Evolutionary conservation across 1,139 yeast genomes (phyloP).

Genomic region (Suzukiozyma palmioleophila): DNA sequence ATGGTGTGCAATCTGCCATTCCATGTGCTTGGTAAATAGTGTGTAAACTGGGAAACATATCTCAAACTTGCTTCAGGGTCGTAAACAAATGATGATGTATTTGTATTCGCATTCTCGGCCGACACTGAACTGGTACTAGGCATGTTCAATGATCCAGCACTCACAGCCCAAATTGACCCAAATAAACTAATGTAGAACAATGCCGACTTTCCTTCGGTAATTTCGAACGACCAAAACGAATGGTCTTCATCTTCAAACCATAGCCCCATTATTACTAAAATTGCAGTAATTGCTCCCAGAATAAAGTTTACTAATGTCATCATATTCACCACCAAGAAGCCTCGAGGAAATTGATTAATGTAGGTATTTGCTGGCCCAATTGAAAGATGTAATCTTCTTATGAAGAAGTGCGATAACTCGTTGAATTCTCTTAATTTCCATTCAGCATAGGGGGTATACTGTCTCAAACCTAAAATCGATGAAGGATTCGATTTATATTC

Average conservation of each 20-base stretch:
- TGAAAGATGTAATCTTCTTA: constrained; percentile 71
- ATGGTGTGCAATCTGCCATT: constrained; percentile 78
- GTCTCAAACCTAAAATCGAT: constrained; percentile 70
- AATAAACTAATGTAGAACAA: constrained; percentile 83
- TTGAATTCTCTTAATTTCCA: constrained; percentile 95
- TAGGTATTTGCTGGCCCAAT: constrained; percentile 77
- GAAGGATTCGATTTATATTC: constrained; percentile 90
- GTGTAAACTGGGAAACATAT: constrained; percentile 81
- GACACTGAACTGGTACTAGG: constrained; percentile 36
- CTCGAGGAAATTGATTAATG: constrained; percentile 89
- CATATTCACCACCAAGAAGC: constrained; percentile 49
- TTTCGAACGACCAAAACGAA: constrained; percentile 82
- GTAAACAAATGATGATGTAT: constrained; percentile 45
- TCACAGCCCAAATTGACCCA: constrained; percentile 78
- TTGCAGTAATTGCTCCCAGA: constrained; percentile 86
- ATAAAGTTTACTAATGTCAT: constrained; percentile 68
- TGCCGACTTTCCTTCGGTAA: constrained; percentile 75
- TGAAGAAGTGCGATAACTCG: constrained; percentile 85
- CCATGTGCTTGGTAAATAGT: constrained; percentile 86
- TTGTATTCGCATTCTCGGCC: constrained; percentile 44
- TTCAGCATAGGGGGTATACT: constrained; percentile 89
- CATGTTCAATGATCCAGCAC: constrained; percentile 31
- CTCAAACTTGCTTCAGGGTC: constrained; percentile 86
- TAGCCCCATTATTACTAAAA: constrained; percentile 77
- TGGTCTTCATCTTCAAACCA: constrained; percentile 74